Percentiles rank a stretch among this genome's conserved stretches.
Conservation (phyloP, 768 basidiomycete genomes). For the Polyporus arcularius region DNA sequence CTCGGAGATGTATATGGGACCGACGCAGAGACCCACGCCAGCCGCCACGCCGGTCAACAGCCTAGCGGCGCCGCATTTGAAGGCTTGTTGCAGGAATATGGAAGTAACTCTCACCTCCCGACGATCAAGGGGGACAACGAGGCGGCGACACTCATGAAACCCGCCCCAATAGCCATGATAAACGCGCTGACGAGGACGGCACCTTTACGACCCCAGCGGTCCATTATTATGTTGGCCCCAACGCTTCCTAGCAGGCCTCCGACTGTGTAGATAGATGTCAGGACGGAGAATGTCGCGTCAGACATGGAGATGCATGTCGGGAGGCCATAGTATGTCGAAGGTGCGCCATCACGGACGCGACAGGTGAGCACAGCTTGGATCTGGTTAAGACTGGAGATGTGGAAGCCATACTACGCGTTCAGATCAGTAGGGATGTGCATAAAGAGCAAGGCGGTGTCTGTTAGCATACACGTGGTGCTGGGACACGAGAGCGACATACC, state of each 20-base stretch:
- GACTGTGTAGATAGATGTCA: slow-evolving; percentile 84
- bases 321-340: slow-evolving; percentile 39
- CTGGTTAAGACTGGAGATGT: slow-evolving; percentile 90
- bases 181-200: slow-evolving; percentile 61
- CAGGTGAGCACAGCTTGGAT: slow-evolving; percentile 63
- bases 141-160: slow-evolving; percentile 64
- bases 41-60: slow-evolving; percentile 70
- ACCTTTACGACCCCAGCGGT: slow-evolving; percentile 68
- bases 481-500: slow-evolving; percentile 26
- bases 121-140: slow-evolving; percentile 56
- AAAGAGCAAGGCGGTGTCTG: too few species aligned
- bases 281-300: slow-evolving; percentile 71
- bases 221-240: slow-evolving; percentile 66
- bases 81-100: not conserved
- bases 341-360: slow-evolving; percentile 12
- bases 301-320: slow-evolving; percentile 83
- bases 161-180: slow-evolving; percentile 58
- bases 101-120: slow-evolving; percentile 54
- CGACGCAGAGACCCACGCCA: slow-evolving; percentile 75
- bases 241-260: slow-evolving; percentile 85
- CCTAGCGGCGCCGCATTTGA: slow-evolving; percentile 35
- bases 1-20: slow-evolving; percentile 84
- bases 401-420: slow-evolving; percentile 77
- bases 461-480: too few species aligned
- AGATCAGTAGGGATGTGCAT: not conserved